Base-by-base conservation (phyloP, 176 grass and related monocot species). In the Aechmea fasciata region DNA sequence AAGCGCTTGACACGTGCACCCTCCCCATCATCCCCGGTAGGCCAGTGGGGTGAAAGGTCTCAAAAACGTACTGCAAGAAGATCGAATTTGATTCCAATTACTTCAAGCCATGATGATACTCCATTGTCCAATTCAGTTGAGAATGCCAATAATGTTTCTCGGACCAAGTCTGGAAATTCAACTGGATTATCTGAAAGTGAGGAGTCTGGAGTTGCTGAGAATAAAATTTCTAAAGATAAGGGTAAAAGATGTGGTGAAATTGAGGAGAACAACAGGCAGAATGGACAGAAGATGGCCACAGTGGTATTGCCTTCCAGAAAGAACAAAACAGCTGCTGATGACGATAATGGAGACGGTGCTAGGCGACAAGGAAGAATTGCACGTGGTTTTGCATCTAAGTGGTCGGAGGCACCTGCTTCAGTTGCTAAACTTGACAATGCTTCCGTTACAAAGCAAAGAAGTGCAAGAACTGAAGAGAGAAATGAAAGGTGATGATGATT, bases 21-120 rank as follows among this genome's bases (percentile, higher is more conserved):
- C 67, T 91, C 88, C 48, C 80, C 90, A 74, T 88, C 92, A 54
- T 85, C 85, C 75, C 83, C 92, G 10, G 64, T 78, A 28, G 73
- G 82, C 20, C 83, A 91, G 70, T 96, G 92, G 88, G 88, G 69
- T 85, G 83, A 96, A 59, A 96, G 92, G 78, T 85, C 92, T 86
- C 92, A 83, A 48, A 96, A 96, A 14, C 92, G 92, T 63, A 80
- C 76, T 48, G 85, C 85, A 84, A 88, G 92, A 70, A 88, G 87
- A 74, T 96, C 92, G 75, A 96, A 89, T 83, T 80, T 88, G 76
- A 73, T 72, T 14, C 83, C 88, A 50, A 62, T 91, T 71, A 69
- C 79, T 47, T 72, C 82, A 69, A 69, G 47, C 78, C 74, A 81
- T 49, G 88, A 87, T 80, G 78, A 77, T 51, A 54, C 72, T 74